phyloP scores from a whole-genome alignment of 73 alveolate species.

The Diophrys sp. region DNA sequence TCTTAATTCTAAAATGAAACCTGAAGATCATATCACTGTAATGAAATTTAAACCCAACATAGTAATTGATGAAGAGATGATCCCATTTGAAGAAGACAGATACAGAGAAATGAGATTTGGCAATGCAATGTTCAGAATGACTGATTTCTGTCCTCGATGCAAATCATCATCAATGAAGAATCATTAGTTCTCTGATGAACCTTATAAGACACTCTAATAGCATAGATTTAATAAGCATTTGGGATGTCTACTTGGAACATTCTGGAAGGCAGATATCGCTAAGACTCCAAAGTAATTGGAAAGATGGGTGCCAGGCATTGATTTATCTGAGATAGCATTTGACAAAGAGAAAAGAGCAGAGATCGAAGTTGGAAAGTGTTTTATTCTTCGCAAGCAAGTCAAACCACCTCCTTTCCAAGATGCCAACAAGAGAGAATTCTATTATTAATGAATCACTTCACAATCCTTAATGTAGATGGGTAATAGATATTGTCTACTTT shows the following conservation, averaged over 20 bases:
- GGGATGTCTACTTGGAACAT: neutral
- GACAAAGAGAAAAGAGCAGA: neutral
- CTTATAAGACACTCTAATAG: neutral
- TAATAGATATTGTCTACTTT: too few species aligned
- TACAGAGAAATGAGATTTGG: constrained; percentile 4
- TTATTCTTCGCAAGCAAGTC: neutral
- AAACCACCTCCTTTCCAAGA: neutral
- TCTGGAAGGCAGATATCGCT: neutral
- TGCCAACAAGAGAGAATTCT: neutral
- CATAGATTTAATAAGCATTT: neutral
- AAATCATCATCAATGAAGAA: neutral
- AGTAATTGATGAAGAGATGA: neutral
- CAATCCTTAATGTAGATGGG: too few species aligned
- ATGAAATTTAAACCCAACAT: constrained; percentile 3
- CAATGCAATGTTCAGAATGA: constrained; percentile 1
- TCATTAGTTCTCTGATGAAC: neutral
- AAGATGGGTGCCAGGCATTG: neutral
- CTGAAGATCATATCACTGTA: neutral
- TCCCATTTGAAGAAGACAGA: constrained; percentile 5
- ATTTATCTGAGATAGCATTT: neutral
- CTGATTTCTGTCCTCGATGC: neutral
- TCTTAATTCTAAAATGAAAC: neutral
- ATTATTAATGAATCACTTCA: neutral
- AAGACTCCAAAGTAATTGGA: neutral
- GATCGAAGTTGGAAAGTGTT: neutral